Evolutionary conservation across 108 stramenopile genomes (phyloP), one percentile per base, ranked within the genome.

Genomic region (Pseudonitzschia pungens): DNA sequence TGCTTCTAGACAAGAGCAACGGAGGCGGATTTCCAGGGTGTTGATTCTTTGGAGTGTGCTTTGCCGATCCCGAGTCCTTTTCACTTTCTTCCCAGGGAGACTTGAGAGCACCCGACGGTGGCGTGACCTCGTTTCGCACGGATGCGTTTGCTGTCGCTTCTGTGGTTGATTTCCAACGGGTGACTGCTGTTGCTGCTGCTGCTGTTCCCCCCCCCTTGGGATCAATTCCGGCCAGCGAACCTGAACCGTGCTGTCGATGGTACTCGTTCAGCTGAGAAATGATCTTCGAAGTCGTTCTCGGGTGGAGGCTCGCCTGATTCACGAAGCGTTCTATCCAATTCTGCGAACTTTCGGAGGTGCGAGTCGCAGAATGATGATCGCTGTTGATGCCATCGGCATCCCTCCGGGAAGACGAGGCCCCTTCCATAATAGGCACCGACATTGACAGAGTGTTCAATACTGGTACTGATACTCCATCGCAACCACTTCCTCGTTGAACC

Each of bases 41-140:
- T 40, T 36, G 36, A 6, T 62, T 33, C 12, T 28, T 24, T 5
- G 5, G n/a, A 33, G 9, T 15, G 36, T 62, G 27, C 9, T 33
- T 18, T 11, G 4, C 29, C 57, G 57, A 58, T 31, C 14, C 2
- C 16, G 45, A 48, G 2, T 48, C 45, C 14, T 18, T 18, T 18
- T 4, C 1, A 1, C 26, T 12, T 20, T 55, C 20, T 26, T 55
- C 54, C 54, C 54, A 55, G 20, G 60, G 33, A 62, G 36, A 21
- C n/a, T 62, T 62, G 32, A 62, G 5, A 33, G 32, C 60, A 21
- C 60, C 33, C 11, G 60, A 62, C 4, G 60, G 60, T n/a, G 60
- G 60, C 31, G 60, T 62, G n/a, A 62, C 60, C 36, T 62, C n/a
- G n/a, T 62, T 62, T 41, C 29, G n/a, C n/a, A n/a, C n/a, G n/a